These are phyloP conservation scores for sunflower (Helianthus annuus) DNA, from an alignment of 129 eudicot genomes.

Conservation along the genomic window HanXRQr2.0-SUNRISE NC_035441.2:183098423-183098922, in stretches of 20 bases:
- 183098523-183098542: too few species aligned
- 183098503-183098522: too few species aligned
- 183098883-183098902: neutral
- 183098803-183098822: neutral
- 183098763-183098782: neutral
- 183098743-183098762: neutral
- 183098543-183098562: neutral
- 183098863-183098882: neutral
- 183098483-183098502: too few species aligned
- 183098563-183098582: neutral
- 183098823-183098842: slow-evolving; percentile 21
- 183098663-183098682: slow-evolving; percentile 3
- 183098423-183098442: too few species aligned
- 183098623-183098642: neutral
- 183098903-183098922: neutral
- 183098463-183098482: too few species aligned
- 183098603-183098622: neutral
- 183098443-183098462: too few species aligned
- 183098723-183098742: neutral
- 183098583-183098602: neutral
- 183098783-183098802: slow-evolving; percentile 11
- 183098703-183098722: neutral
- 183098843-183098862: slow-evolving; percentile 12
- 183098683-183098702: slow-evolving; percentile 5
- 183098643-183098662: neutral